These are phyloP conservation scores for Betula pendula DNA, from an alignment of 306 rosid genomes.

Conservation along the genomic window DNA sequence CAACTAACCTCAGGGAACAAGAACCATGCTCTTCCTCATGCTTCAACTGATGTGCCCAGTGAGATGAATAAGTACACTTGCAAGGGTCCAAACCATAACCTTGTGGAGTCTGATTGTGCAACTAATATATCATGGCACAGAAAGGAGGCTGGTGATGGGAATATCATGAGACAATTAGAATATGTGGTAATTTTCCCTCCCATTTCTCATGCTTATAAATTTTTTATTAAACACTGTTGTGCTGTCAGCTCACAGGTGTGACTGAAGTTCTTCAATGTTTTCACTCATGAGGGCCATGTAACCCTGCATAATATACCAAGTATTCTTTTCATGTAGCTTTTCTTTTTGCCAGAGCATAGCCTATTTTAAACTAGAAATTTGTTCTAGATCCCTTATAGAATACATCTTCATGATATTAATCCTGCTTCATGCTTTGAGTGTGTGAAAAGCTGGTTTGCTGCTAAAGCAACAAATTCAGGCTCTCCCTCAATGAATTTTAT, in stretches of 20 bases:
- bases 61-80: conserved; percentile 32
- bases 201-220: conserved; percentile 16
- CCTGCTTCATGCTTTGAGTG: not conserved
- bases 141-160: conserved; percentile 47
- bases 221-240: not conserved
- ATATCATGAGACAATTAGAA: conserved; percentile 42
- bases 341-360: too few relatives aligned
- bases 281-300: not conserved
- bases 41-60: conserved; percentile 36
- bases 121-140: conserved; percentile 40
- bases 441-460: not conserved
- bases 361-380: not conserved
- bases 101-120: conserved; percentile 42
- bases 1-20: conserved; percentile 39
- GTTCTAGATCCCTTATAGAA: not conserved
- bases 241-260: conserved; percentile 3
- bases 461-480: not conserved
- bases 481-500: not conserved
- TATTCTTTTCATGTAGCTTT: not conserved
- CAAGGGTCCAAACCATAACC: conserved; percentile 34
- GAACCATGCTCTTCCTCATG: conserved; percentile 27
- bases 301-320: not conserved
- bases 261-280: conserved; percentile 15
- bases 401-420: not conserved
- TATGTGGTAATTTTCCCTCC: conserved; percentile 58